A percentile compares a stretch with the other conserved stretches of the same genome.
Conservation (phyloP, 202 grass and related monocot species). For the Alloteropsis angusta region DNA sequence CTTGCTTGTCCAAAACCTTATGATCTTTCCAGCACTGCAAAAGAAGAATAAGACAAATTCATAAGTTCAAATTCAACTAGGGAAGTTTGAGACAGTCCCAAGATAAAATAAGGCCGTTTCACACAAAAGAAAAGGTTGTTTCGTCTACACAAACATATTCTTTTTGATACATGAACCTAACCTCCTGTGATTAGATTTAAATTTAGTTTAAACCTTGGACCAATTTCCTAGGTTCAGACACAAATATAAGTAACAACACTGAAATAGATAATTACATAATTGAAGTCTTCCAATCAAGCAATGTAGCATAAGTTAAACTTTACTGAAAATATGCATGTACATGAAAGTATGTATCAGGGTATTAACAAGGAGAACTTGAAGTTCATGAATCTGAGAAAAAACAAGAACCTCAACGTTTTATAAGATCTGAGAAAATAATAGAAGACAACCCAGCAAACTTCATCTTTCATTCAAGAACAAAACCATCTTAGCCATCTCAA, state of each 20-base stretch:
- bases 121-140: neutral
- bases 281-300: neutral
- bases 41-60: neutral
- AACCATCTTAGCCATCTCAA: neutral
- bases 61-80: neutral
- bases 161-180: neutral
- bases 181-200: neutral
- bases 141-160: neutral
- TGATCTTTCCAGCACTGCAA: conserved; percentile 2
- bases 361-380: neutral
- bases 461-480: neutral
- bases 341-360: neutral
- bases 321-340: neutral
- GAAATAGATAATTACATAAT: neutral
- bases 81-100: neutral
- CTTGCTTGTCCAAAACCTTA: conserved; percentile 8
- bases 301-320: neutral
- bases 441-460: neutral
- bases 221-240: neutral
- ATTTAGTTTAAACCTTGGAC: neutral
- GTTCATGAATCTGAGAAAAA: conserved; percentile 4
- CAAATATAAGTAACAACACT: neutral
- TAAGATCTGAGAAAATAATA: neutral
- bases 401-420: neutral
- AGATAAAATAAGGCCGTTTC: neutral